Evolutionary conservation across 106 monocot genomes (phyloP), one percentile per base, ranked within the genome.

Genomic region (Amphibolis antarctica): DNA sequence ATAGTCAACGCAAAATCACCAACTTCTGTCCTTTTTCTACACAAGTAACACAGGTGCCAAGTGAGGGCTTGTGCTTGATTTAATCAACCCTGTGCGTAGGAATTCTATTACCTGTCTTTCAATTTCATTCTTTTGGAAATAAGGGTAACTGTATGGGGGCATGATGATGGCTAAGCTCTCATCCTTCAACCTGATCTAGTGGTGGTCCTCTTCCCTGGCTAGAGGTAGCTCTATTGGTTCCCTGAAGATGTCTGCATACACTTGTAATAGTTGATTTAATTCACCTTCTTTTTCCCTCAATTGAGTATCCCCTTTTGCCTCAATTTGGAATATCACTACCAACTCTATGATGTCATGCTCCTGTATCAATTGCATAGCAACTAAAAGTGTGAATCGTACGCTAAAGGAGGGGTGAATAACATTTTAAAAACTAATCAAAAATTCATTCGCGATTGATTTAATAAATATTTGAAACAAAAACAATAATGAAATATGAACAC

Each of bases 1-100:
- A 44, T 61, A 61, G 4, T 61, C 61, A 42, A 61, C 42, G 4
- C 61, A 61, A 2, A 61, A 42, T 23, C 61, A 15, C 43, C 0
- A 62, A 20, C 18, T 5, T 9, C 36, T 42, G 43, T 42, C 61
- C 12, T 1, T n/a, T n/a, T 61, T 61, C 27, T 42, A 17, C 7
- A 61, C 61, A 5, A 61, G 20, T 17, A 61, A 13, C 5, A 10
- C 0, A 42, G 43, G 43, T 6, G 36, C 31, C 0, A 42, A 62
- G 22, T 14, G 43, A 0, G 19, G 61, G 43, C 14, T 19, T 15
- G 15, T 27, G 11, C 61, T 59, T 12, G 9, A 10, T 12, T 12
- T 4, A n/a, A 59, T 59, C 28, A 59, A 4, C 0, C 59, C 0
- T 30, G 14, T 1, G 0, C 12, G 7, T 4, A 5, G 24, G 13